These are phyloP conservation scores for Fusarium vanettenii DNA, from an alignment of 2,329 filamentous ascomycete genomes.

Conservation along the genomic window DNA sequence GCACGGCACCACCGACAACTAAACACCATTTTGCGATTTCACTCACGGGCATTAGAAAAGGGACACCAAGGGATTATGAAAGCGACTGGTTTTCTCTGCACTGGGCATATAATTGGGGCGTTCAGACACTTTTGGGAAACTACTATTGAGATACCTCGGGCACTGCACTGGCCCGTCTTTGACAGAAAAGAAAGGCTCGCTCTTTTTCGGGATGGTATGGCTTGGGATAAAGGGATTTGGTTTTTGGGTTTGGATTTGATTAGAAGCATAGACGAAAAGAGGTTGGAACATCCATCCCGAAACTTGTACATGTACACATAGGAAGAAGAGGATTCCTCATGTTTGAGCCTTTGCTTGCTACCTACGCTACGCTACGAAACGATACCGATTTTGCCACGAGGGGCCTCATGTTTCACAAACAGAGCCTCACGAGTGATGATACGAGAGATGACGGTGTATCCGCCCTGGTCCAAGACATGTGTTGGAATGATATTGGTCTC, in stretches of 20 bases:
- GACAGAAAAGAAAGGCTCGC: constrained; percentile 10
- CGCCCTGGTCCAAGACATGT: background rate
- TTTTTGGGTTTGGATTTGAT: constrained; percentile 8
- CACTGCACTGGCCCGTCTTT: constrained; percentile 26
- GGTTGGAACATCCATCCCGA: constrained; percentile 26
- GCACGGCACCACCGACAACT: background rate
- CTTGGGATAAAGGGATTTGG: constrained; percentile 12
- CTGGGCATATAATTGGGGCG: constrained; percentile 27
- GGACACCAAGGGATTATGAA: constrained; percentile 15
- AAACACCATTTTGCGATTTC: background rate
- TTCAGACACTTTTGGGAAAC: constrained; percentile 18
- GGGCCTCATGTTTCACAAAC: background rate
- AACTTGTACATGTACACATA: constrained; percentile 24
- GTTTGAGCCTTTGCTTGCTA: background rate
- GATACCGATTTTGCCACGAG: background rate
- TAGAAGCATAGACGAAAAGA: constrained; percentile 38
- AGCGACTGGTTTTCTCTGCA: constrained; percentile 18
- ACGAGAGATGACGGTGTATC: background rate
- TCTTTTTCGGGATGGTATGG: constrained; percentile 7
- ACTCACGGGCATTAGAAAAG: background rate
- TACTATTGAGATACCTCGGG: constrained; percentile 33
- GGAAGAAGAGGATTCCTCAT: background rate
- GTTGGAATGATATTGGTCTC: background rate
- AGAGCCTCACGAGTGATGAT: background rate
- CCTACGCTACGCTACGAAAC: too few species aligned